Base-by-base conservation (phyloP, 2,329 filamentous ascomycete genomes). In the Calonectria hongkongensis region DNA sequence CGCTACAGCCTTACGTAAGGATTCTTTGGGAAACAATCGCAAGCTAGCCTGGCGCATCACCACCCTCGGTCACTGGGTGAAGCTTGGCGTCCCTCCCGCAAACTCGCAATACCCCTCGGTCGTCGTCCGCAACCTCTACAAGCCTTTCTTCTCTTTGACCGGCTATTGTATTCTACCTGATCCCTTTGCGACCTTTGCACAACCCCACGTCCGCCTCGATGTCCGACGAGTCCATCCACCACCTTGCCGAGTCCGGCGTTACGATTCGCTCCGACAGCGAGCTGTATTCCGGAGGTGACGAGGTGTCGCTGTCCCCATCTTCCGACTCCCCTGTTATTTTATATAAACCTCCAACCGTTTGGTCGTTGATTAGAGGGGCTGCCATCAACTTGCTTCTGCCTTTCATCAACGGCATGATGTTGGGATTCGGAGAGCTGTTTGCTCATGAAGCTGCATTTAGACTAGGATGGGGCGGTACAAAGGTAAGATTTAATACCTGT, bases 351-450 rank as follows among this genome's bases (percentile, higher is more conserved):
- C 96, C 97, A 2, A 97, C 95, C 0, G 80, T 97, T 54, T 98
- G 95, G 94, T 92, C 94, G 12, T 84, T 99, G 74, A 77, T 98
- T 68, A 92, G 96, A 68, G 95, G 97, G 45, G 95, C 95, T 18
- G 95, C 96, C 7, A 99, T 99, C 86, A 99, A 99, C 83, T 88
- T 99, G n/a, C 81, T 99, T 1, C 86, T 99, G 25, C 97, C 97
- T 0, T 99, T 99, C 81, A 92, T 99, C 81, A 99, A 99, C 86
- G 97, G 97, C 58, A 91, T 99, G 88, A 99, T 99, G 97, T 86
- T 99, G 81, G 97, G 97, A 2, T 98, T 99, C 81, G 97, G 97
- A 78, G 97, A 99, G 86, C 86, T 99, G 65, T 96, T 99, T 84
- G 97, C 97, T 68, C 97, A 99, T 82, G 97, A 99, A 87, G 93